Percentiles rank a stretch among this genome's conserved stretches.
Conservation (phyloP, 108 stramenopile genomes). For the Skeletonema menzelii region DNA sequence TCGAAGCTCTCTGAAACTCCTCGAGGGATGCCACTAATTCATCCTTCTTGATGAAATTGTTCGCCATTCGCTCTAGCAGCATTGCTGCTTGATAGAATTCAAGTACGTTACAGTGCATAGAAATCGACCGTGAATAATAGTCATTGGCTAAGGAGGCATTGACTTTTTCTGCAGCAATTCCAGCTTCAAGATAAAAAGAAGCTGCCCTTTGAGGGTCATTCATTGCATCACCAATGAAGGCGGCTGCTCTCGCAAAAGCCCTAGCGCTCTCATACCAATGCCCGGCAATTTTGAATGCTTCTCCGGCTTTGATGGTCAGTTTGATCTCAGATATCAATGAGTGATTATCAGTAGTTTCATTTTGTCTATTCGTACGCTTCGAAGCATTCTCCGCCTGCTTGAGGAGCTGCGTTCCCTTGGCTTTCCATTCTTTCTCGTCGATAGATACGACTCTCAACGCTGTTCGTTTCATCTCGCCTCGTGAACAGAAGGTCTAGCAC, state of each 20-base stretch:
- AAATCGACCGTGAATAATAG: slow-evolving; percentile 25
- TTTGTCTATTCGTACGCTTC: not conserved
- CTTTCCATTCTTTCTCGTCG: not conserved
- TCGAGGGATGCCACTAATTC: slow-evolving; percentile 22
- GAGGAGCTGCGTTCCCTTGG: not conserved
- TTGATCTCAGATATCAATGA: slow-evolving; percentile 1
- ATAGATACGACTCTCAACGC: not conserved
- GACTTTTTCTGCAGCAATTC: slow-evolving; percentile 27
- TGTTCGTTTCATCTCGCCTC: not conserved
- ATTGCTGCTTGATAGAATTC: slow-evolving; percentile 26
- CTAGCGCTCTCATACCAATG: slow-evolving; percentile 23
- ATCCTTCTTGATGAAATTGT: slow-evolving; percentile 12
- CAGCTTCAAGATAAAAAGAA: slow-evolving; percentile 22
- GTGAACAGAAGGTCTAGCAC: too few relatives aligned
- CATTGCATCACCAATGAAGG: slow-evolving; percentile 21
- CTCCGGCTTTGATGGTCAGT: slow-evolving; percentile 20
- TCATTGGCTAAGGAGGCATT: slow-evolving; percentile 24
- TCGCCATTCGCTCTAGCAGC: slow-evolving; percentile 36
- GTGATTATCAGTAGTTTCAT: not conserved
- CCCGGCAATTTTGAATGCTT: slow-evolving; percentile 35
- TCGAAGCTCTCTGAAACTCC: slow-evolving; percentile 34
- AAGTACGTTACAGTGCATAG: slow-evolving; percentile 27
- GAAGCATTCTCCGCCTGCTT: not conserved
- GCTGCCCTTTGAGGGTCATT: slow-evolving; percentile 16
- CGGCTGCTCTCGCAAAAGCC: slow-evolving; percentile 22